Evolutionary conservation across 192 early-diverging fungal genomes (phyloP), one percentile per base, ranked within the genome.

Genomic region (Backusella luteola): DNA sequence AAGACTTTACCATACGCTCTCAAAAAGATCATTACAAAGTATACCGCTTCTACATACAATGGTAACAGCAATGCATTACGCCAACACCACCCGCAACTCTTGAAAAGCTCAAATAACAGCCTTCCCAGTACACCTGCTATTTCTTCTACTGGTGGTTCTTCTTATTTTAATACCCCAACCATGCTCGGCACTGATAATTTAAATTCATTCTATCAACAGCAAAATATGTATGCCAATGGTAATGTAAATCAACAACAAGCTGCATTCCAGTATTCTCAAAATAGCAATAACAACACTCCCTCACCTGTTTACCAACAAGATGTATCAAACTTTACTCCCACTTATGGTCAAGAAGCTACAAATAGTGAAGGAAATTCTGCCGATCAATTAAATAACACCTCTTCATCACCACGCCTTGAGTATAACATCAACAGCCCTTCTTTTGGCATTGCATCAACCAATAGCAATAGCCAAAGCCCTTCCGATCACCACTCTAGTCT

Each of bases 1-100:
- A 86, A 89, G 71, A 86, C 89, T 0, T 80, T 95, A 6, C 80
- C 87, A 9, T 80, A 87, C 34, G 93, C 91, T 0, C 83, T 94
- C 49, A 89, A 91, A 70, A 95, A 95, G 75, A 93, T 95, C 72
- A 87, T 93, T 23, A 84, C 84, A 56, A 95, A 94, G 73, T 92
- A 92, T 76, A 89, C 86, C 17, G 74, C 74, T 32, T 44, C 70
- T 46, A 46, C 70, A 6, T 71, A 44, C 29, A 44, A 71, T 32
- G 29, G 21, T 12, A 46, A 15, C 9, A 41, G 12, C 42, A 71
- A 14, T 6, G 56, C 56, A 14, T 29, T 63, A 26, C 56, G 56
- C 26, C 56, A 63, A n/a, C 56, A 63, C 4, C 21, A 63, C 1
- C 53, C 53, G 23, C 56, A 63, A 29, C 21, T 63, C 26, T 63